Conservation (phyloP, 495 filamentous ascomycete genomes). For the Elasticomyces elasticus region DNA sequence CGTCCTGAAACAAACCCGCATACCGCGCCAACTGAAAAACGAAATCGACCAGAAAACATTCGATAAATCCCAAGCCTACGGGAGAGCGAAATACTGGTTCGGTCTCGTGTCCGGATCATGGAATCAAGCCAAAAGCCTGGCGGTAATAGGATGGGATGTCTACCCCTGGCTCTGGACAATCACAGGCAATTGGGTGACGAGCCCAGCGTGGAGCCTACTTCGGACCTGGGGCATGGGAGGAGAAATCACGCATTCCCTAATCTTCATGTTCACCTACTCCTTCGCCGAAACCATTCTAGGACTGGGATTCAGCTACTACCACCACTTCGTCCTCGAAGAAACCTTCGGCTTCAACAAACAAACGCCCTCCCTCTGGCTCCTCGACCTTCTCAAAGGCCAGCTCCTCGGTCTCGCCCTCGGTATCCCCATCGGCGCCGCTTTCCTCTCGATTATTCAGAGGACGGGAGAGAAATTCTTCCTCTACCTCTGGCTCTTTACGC, state of each 20-base stretch:
- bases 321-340: slow-evolving; percentile 91
- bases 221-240: slow-evolving; percentile 34
- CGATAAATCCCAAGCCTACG: slow-evolving; percentile 93
- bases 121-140: slow-evolving; percentile 73
- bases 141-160: slow-evolving; percentile 80
- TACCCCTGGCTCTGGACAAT: slow-evolving; percentile 82
- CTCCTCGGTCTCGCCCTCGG: slow-evolving; percentile 67
- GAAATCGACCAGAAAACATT: slow-evolving; percentile 84
- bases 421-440: slow-evolving; percentile 76
- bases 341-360: slow-evolving; percentile 99
- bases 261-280: slow-evolving; percentile 85
- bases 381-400: slow-evolving; percentile 86
- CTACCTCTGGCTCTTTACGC: slow-evolving; percentile 89
- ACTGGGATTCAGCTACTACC: slow-evolving; percentile 77
- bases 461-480: slow-evolving; percentile 92
- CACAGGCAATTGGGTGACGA: slow-evolving; percentile 61
- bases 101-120: slow-evolving; percentile 68
- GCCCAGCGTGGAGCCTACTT: slow-evolving; percentile 47
- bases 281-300: slow-evolving; percentile 65
- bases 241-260: slow-evolving; percentile 84
- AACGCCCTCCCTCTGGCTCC: slow-evolving; percentile 77
- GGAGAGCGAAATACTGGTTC: slow-evolving; percentile 88
- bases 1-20: slow-evolving; percentile 64
- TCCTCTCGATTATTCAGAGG: slow-evolving; percentile 82
- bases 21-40: slow-evolving; percentile 71